phyloP scores from a whole-genome alignment of 345 rosid genomes.

The Raphanus raphanistrum region DNA sequence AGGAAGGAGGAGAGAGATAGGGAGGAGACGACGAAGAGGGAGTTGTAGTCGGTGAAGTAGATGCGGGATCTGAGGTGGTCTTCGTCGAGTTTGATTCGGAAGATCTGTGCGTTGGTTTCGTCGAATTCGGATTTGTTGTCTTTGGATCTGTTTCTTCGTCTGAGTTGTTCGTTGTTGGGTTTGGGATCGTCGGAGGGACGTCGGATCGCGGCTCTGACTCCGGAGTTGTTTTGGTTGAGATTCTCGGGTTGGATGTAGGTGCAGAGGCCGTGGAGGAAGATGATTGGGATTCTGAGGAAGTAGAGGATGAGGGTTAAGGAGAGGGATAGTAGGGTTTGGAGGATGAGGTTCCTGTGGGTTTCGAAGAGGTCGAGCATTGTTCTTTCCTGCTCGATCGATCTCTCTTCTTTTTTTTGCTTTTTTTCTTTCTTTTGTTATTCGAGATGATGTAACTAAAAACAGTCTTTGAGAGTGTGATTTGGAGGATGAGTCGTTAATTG shows the following conservation, averaged over 20 bases:
- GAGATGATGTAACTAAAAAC: background rate
- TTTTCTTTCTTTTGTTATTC: background rate
- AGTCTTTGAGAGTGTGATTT: background rate
- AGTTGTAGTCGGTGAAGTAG: slow-evolving; percentile 58
- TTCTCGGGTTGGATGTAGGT: slow-evolving; percentile 92
- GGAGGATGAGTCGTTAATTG: background rate
- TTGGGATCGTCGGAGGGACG: slow-evolving; percentile 61
- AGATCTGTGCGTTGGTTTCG: slow-evolving; percentile 92
- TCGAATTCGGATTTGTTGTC: slow-evolving; percentile 81
- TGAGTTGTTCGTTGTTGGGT: slow-evolving; percentile 43
- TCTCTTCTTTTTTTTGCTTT: background rate
- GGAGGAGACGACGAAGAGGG: slow-evolving; percentile 45
- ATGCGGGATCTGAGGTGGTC: slow-evolving; percentile 71
- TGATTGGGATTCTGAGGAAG: slow-evolving; percentile 57
- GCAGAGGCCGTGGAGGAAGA: slow-evolving; percentile 71
- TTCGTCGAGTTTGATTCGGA: slow-evolving; percentile 79
- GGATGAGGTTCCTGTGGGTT: slow-evolving; percentile 53
- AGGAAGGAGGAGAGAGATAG: slow-evolving; percentile 53
- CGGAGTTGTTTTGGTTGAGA: slow-evolving; percentile 44
- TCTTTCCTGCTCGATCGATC: background rate
- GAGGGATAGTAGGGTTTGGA: slow-evolving; percentile 49
- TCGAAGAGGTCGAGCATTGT: slow-evolving; percentile 45
- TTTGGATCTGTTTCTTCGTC: slow-evolving; percentile 61
- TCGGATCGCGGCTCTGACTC: slow-evolving; percentile 64
- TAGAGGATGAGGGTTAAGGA: slow-evolving; percentile 51